Percentiles rank a stretch among this genome's conserved stretches.
These are phyloP conservation scores for Cichorium intybus DNA, from an alignment of 140 eudicot species.

Conservation along the genomic window DNA sequence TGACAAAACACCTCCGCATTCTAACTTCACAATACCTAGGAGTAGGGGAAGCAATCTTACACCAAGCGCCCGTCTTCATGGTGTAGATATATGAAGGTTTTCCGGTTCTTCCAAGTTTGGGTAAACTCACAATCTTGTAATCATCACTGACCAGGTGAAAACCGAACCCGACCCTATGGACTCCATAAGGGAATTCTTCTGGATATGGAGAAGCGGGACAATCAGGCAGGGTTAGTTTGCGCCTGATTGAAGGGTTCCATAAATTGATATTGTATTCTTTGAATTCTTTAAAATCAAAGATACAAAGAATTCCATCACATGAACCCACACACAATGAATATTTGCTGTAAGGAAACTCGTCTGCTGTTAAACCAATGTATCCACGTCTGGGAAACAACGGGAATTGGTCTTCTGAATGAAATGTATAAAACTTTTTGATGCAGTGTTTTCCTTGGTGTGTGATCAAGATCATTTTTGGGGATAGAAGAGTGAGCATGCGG, in stretches of 20 bases:
- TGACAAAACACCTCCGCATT: conserved; percentile 2
- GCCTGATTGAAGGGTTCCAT: background rate
- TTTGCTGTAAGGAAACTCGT: background rate
- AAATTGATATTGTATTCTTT: background rate
- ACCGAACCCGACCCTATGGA: background rate
- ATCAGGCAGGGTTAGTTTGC: background rate
- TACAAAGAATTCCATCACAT: conserved; percentile 6
- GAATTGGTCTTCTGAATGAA: background rate
- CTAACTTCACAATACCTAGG: background rate
- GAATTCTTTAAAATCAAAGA: too few species aligned
- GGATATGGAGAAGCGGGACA: background rate
- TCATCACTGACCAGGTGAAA: background rate
- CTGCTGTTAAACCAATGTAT: background rate
- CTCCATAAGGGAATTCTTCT: background rate
- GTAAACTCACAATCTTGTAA: conserved; percentile 4
- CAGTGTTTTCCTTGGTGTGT: background rate
- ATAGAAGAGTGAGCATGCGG: background rate
- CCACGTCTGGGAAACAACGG: background rate
- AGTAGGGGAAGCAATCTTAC: background rate
- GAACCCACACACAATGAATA: background rate
- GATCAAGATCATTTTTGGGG: background rate
- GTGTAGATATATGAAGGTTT: background rate
- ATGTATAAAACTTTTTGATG: background rate
- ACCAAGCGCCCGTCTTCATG: background rate
- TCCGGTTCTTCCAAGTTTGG: background rate